Evolutionary conservation across 1,139 yeast species (phyloP), one percentile per base, ranked within the genome.

Genomic region (Protomyces lactucae-debilis): DNA sequence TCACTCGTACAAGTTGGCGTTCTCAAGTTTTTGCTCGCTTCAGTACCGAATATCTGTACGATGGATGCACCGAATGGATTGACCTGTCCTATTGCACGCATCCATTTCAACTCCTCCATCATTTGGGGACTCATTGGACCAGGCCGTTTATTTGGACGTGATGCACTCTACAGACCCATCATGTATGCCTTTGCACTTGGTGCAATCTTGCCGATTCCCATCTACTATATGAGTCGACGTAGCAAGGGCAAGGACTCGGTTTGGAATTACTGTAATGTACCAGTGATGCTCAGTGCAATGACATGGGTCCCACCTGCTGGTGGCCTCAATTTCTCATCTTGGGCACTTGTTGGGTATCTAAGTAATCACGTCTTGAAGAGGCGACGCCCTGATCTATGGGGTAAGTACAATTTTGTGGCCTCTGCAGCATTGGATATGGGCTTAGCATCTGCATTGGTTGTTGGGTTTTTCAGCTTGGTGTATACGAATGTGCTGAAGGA

Each of bases 71-170:
- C 79, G 40, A 71, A 74, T 14, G 64, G 64, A 9, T 63, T 68
- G 46, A 67, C 67, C 4, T 68, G 70, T 32, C 70, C 69, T 1
- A 46, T 52, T 56, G 78, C 80, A 16, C 75, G 73, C 52, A 79
- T 83, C 0, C 82, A 75, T 71, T 85, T 78, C 73, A 74, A 78
- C 65, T 77, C 84, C 9, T 76, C 82, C 32, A 79, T 81, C 16
- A 73, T 80, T 52, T 82, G 83, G 81, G 86, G 86, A 66, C 80
- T 81, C 64, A 82, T 83, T 69, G 86, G 85, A 51, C 87, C 87
- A 23, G 76, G 79, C 70, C 77, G 79, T 65, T 79, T 81, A 37
- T 82, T 82, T 70, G 63, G 66, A 8, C 51, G 55, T 2, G 57
- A 53, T 5, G 55, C 55, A 6, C 37, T 57, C 18, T 65, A 65